phyloP scores from a whole-genome alignment of 164 flowering plant genomes.

The Liquidambar formosana region DNA sequence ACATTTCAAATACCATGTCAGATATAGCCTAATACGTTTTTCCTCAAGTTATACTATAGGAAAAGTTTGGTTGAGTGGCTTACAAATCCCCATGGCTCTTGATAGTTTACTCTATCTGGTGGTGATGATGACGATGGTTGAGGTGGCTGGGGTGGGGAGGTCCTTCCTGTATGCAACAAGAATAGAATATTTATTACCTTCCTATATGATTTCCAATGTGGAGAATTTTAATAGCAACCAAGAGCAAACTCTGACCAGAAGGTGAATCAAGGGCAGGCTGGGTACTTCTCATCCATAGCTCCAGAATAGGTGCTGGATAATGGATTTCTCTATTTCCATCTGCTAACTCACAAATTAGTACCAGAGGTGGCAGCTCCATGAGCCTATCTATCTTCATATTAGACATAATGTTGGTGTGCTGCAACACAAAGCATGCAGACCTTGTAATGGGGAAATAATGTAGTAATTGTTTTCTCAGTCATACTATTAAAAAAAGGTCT shows the following conservation, averaged over 20 bases:
- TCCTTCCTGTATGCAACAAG: slow-evolving; percentile 40
- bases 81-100: slow-evolving; percentile 41
- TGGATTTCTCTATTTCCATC: slow-evolving; percentile 34
- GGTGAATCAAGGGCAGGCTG: slow-evolving; percentile 51
- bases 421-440: slow-evolving; percentile 18
- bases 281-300: slow-evolving; percentile 50
- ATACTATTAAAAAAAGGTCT: too few species aligned
- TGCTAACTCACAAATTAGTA: slow-evolving; percentile 36
- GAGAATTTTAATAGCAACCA: slow-evolving; percentile 1
- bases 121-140: slow-evolving; percentile 55
- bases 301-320: slow-evolving; percentile 63
- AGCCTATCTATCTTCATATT: slow-evolving; percentile 48
- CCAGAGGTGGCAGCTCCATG: slow-evolving; percentile 69
- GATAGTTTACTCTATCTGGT: slow-evolving; percentile 21
- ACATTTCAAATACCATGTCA: slow-evolving; percentile 19
- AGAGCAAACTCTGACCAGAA: slow-evolving; percentile 47
- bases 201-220: neutral
- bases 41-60: neutral
- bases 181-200: neutral
- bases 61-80: slow-evolving; percentile 20
- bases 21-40: neutral
- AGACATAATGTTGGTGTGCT: slow-evolving; percentile 27
- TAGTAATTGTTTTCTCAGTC: neutral
- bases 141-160: slow-evolving; percentile 47
- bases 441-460: neutral